A percentile compares a stretch with the other conserved stretches of the same genome.
Evolutionary conservation across 495 filamentous ascomycete species (phyloP).

Genomic region (Sphaerosporella brunnea): DNA sequence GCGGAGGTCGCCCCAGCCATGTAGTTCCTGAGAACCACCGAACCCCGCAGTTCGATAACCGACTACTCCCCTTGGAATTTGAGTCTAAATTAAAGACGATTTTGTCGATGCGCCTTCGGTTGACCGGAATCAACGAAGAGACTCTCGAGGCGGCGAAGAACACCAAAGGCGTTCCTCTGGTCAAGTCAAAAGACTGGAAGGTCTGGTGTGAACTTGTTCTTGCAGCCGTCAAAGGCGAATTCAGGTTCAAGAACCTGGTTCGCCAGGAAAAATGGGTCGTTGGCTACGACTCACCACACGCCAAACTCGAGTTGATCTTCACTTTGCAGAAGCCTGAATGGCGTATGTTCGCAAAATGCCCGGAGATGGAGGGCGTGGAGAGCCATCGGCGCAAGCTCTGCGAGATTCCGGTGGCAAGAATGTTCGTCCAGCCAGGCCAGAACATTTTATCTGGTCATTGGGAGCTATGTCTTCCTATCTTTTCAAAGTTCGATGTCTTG

Average conservation of each 20-base stretch:
- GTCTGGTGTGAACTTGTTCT: conserved; percentile 27
- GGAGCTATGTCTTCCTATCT: conserved; percentile 34
- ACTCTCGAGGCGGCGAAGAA: conserved; percentile 21
- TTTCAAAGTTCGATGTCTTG: conserved; percentile 12
- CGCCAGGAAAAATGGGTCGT: conserved; percentile 38
- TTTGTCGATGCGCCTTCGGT: conserved; percentile 33
- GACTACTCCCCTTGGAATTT: conserved; percentile 34
- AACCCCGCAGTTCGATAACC: conserved; percentile 5
- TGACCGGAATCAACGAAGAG: conserved; percentile 27
- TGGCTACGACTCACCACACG: conserved; percentile 33
- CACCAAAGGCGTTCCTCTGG: background rate
- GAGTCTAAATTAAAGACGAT: conserved; percentile 29
- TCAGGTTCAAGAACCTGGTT: conserved; percentile 32
- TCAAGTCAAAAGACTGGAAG: conserved; percentile 22
- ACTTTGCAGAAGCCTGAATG: conserved; percentile 31
- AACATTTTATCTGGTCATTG: conserved; percentile 34
- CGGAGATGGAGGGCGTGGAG: conserved; percentile 25
- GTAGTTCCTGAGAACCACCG: conserved; percentile 3
- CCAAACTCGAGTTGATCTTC: conserved; percentile 36
- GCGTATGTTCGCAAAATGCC: conserved; percentile 37
- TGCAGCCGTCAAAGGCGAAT: conserved; percentile 28
- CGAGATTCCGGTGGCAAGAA: conserved; percentile 38
- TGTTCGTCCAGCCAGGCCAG: conserved; percentile 19
- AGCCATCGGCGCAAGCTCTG: conserved; percentile 33
- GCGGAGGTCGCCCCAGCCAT: conserved; percentile 41